Conservation (phyloP, 805 yeast species). For the Pichia thaimueangensis region DNA sequence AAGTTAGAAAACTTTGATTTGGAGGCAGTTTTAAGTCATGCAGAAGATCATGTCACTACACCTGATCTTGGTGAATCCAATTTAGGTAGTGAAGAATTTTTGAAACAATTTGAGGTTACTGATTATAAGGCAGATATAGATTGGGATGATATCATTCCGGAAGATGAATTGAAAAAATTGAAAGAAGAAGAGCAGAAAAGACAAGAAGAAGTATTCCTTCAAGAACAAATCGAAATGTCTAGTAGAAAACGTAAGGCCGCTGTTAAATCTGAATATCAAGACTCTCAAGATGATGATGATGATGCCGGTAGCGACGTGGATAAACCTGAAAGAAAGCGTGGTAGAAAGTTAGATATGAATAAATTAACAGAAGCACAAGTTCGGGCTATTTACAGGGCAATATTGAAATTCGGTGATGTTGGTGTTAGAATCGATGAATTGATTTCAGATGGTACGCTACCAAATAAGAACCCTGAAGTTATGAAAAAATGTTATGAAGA, state of each 20-base stretch:
- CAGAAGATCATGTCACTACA: constrained; percentile 94
- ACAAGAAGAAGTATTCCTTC: constrained; percentile 77
- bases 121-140: constrained; percentile 97
- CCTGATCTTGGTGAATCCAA: constrained; percentile 98
- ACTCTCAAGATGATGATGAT: constrained; percentile 34
- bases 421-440: constrained; percentile 73
- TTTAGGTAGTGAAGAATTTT: constrained; percentile 95
- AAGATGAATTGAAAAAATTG: constrained; percentile 79
- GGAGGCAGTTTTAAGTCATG: constrained; percentile 93
- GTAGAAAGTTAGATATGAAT: constrained; percentile 35
- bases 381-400: constrained; percentile 76
- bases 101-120: constrained; percentile 95
- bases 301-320: constrained; percentile 22
- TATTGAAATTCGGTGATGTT: constrained; percentile 77
- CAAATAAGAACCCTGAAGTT: constrained; percentile 75
- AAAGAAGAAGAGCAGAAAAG: constrained; percentile 88
- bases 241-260: constrained; percentile 74
- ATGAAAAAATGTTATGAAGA: constrained; percentile 75
- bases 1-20: constrained; percentile 90
- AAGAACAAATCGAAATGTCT: constrained; percentile 85
- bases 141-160: constrained; percentile 99
- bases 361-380: constrained; percentile 78
- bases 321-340: constrained; percentile 24
- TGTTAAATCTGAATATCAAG: constrained; percentile 38
- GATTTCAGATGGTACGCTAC: constrained; percentile 82